These are phyloP conservation scores for Zanthoxylum bungeanum DNA, from an alignment of 345 rosid genomes.

Conservation along the genomic window DNA sequence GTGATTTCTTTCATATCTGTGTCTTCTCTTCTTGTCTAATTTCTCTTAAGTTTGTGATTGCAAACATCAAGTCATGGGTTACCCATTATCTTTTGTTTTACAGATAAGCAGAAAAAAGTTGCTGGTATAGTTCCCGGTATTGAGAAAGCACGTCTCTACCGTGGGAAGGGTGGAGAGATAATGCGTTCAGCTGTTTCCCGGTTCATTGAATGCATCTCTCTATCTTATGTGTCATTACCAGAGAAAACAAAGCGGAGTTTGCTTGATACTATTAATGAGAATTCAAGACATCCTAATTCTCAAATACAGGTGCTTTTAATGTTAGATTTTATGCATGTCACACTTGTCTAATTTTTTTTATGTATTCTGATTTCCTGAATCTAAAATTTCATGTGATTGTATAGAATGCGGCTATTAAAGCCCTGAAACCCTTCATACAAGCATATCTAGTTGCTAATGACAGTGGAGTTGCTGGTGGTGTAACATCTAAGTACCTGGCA, in stretches of 20 bases:
- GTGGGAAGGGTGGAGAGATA: conserved; percentile 99
- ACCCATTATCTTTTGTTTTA: conserved; percentile 4
- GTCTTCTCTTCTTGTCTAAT: conserved; percentile 7
- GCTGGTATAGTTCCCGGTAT: conserved; percentile 83
- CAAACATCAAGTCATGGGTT: not conserved
- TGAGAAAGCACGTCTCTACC: conserved; percentile 96
- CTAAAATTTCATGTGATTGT: conserved; percentile 18
- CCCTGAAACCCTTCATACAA: conserved; percentile 61
- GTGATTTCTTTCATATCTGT: not conserved
- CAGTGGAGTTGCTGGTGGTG: conserved; percentile 32
- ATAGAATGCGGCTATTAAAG: conserved; percentile 78
- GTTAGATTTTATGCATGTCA: conserved; percentile 11
- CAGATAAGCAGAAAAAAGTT: conserved; percentile 69
- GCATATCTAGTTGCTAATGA: conserved; percentile 45
- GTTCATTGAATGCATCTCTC: conserved; percentile 77
- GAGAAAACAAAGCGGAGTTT: conserved; percentile 66
- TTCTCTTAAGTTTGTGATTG: conserved; percentile 3
- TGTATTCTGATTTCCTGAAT: conserved; percentile 9
- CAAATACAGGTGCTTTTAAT: conserved; percentile 73
- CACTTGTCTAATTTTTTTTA: conserved; percentile 9
- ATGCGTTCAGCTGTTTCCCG: conserved; percentile 98
- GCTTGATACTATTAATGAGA: conserved; percentile 75
- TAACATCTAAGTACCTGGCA: conserved; percentile 58
- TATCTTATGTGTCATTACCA: conserved; percentile 50
- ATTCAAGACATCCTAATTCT: conserved; percentile 90